Evolutionary conservation across 331 rosid species (phyloP).

Genomic region (Ulmus americana): DNA sequence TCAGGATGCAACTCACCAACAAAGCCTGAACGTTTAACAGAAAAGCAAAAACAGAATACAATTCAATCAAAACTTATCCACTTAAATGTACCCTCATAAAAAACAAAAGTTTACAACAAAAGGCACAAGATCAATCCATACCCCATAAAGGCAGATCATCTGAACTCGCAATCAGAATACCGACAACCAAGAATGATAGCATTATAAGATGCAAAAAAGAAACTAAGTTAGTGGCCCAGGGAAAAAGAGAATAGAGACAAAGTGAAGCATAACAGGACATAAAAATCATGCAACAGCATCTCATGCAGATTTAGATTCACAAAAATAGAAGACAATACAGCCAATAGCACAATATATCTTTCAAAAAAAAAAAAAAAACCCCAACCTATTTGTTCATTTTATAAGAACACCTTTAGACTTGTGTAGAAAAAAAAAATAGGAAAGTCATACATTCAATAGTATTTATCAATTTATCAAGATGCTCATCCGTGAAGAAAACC

Average conservation of each 20-base stretch:
- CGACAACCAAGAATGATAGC: constrained; percentile 33
- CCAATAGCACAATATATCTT: neutral
- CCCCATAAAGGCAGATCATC: constrained; percentile 99
- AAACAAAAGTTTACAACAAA: constrained; percentile 12
- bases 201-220: constrained; percentile 22
- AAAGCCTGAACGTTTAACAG: constrained; percentile 48
- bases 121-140: constrained; percentile 36
- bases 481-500: neutral
- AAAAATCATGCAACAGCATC: neutral
- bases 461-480: too few species aligned
- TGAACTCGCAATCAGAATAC: constrained; percentile 44
- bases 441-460: too few species aligned
- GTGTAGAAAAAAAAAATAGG: too few species aligned
- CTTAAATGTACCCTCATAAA: constrained; percentile 7
- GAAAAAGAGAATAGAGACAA: neutral
- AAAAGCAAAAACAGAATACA: constrained; percentile 16
- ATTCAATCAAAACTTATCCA: constrained; percentile 18
- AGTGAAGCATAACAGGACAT: neutral
- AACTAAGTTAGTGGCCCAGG: constrained; percentile 27
- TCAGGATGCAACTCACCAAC: constrained; percentile 82
- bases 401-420: too few species aligned
- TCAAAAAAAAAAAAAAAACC: neutral
- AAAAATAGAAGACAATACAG: neutral
- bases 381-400: neutral
- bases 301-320: neutral